Conservation (phyloP, 306 rosid genomes). For the Echinosophora koreensis region DNA sequence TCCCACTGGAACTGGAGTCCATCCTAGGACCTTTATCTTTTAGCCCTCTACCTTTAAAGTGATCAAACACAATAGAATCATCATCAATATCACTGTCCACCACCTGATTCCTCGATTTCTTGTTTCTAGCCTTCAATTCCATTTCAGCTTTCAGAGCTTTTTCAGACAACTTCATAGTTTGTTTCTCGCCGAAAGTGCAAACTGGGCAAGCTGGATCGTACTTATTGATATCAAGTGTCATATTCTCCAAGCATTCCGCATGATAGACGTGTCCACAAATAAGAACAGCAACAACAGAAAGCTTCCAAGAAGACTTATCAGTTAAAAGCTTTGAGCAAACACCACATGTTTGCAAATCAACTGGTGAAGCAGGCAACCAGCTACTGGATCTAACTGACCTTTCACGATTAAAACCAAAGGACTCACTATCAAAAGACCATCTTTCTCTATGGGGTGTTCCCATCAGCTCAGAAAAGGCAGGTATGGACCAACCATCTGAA, state of each 20-base stretch:
- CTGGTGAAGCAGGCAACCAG: constrained; percentile 65
- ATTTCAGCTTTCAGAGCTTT: constrained; percentile 85
- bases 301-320: constrained; percentile 71
- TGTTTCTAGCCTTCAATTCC: constrained; percentile 75
- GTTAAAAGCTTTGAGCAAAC: constrained; percentile 73
- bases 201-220: constrained; percentile 94
- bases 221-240: constrained; percentile 81
- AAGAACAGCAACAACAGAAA: constrained; percentile 80
- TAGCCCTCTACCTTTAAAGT: constrained; percentile 53
- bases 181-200: constrained; percentile 90
- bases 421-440: constrained; percentile 93
- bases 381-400: constrained; percentile 73
- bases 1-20: constrained; percentile 80
- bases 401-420: constrained; percentile 75
- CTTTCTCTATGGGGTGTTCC: constrained; percentile 78
- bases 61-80: constrained; percentile 63
- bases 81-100: constrained; percentile 71
- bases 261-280: constrained; percentile 88
- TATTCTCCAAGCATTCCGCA: constrained; percentile 89
- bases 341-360: constrained; percentile 76
- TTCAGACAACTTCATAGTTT: constrained; percentile 70
- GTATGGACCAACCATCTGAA: constrained; percentile 95
- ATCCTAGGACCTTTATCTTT: constrained; percentile 63
- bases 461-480: constrained; percentile 84
- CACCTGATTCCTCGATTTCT: constrained; percentile 64